Base-by-base conservation (phyloP, 371 early-diverging fungal genomes). In the Mortierella sp. region DNA sequence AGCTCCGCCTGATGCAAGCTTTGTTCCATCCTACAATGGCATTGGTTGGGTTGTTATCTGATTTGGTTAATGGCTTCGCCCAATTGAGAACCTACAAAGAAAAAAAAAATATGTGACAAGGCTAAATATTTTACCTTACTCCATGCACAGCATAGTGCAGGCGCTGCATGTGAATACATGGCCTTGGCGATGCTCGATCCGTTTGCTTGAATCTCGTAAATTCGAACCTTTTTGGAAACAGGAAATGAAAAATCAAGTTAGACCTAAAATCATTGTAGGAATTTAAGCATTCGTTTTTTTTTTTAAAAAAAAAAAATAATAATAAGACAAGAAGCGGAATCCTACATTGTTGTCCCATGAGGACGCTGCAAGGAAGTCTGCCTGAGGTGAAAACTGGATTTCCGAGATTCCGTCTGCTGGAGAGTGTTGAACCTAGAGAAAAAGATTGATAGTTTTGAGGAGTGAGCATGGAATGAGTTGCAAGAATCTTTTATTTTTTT, bases 311-410 rank as follows among this genome's bases (percentile, higher is more conserved):
- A 4, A 55, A 55, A 19, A 55, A 55, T 28, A 15, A 15, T n/a
- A n/a, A n/a, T n/a, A 13, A 28, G 55, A 8, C 8, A 50, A n/a
- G n/a, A 5, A 8, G 21, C 1, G 7, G 50, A 50, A 5, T 47
- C 72, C 58, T 88, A 95, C 97, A 84, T 93, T 92, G 83, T 95
- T 95, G 85, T 98, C 97, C 97, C 98, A 98, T 9, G 96, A 95
- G 21, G 94, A 87, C 0, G 93, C 96, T 4, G 97, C 93, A 38
- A 98, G 83, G 50, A 88, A 93, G 82, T 98, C 94, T 10, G 94
- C 94, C 69, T 88, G 87, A 11, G 96, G 90, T 36, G 92, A 92
- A 83, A 96, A 97, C n/a, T 88, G 80, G 58, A 98, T 66, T 28
- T 86, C 89, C 15, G 95, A 94, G 70, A 97, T 90, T 41, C 93